Evolutionary conservation across 2,329 filamentous ascomycete species (phyloP).

Genomic region (Volutella citrinella): DNA sequence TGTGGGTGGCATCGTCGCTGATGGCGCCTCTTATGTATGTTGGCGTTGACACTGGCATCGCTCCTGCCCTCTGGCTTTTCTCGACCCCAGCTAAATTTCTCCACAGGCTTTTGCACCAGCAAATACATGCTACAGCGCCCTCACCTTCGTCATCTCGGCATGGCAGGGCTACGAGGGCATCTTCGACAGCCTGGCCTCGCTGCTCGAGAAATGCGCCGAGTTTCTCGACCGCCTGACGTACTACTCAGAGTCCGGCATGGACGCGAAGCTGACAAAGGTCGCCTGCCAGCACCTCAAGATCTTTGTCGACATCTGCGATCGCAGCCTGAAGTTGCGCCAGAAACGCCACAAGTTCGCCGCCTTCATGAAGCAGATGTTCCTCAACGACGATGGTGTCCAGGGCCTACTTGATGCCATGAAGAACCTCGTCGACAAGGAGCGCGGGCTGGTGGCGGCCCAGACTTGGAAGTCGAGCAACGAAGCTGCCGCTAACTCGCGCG

Average conservation of each 20-base stretch:
- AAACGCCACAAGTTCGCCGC: constrained; percentile 27
- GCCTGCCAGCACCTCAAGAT: constrained; percentile 33
- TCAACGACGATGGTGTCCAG: constrained; percentile 33
- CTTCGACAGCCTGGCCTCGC: constrained; percentile 29
- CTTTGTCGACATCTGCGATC: constrained; percentile 34
- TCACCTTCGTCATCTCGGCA: constrained; percentile 33
- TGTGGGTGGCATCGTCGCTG: constrained; percentile 31
- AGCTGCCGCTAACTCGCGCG: constrained; percentile 25
- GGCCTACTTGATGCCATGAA: constrained; percentile 31
- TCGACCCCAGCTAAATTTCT: constrained; percentile 3
- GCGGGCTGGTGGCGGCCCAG: constrained; percentile 30
- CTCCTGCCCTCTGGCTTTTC: neutral
- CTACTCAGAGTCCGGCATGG: constrained; percentile 29
- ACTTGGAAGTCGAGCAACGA: constrained; percentile 32
- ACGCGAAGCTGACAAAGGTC: constrained; percentile 27
- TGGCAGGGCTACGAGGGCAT: constrained; percentile 34
- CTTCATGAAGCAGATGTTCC: constrained; percentile 32
- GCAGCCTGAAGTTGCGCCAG: constrained; percentile 25
- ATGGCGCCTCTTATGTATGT: constrained; percentile 21
- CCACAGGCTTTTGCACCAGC: constrained; percentile 31
- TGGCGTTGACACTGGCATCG: too few species aligned
- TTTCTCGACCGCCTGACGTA: constrained; percentile 32
- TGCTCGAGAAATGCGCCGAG: constrained; percentile 31
- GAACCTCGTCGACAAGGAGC: constrained; percentile 30
- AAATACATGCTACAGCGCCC: constrained; percentile 33